Conservation (phyloP, 164 flowering plant genomes). For the Amborella trichopoda region DNA sequence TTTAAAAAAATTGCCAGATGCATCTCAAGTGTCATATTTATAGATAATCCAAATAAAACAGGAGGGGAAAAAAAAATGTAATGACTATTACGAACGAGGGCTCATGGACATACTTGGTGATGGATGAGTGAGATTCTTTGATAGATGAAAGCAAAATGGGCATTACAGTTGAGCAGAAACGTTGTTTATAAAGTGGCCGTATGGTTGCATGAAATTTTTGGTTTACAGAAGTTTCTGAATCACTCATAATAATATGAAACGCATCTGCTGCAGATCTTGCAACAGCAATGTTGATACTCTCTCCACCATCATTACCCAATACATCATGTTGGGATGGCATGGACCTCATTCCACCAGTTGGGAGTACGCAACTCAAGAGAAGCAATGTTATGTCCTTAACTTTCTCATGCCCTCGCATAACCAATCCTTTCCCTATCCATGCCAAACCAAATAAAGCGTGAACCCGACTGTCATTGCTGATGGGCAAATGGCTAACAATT, state of each 20-base stretch:
- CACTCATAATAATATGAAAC: conserved; percentile 60
- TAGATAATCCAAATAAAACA: no score
- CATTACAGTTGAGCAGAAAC: conserved; percentile 54
- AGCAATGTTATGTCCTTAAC: conserved; percentile 45
- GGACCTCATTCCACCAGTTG: conserved; percentile 10
- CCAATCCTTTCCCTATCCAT: conserved; percentile 93
- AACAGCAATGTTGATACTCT: conserved; percentile 14
- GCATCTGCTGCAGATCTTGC: conserved; percentile 69
- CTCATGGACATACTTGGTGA: conserved; percentile 27
- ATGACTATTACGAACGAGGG: neutral
- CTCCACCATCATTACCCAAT: conserved; percentile 11
- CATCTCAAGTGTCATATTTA: no score
- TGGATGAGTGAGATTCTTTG: conserved; percentile 30
- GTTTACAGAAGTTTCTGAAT: conserved; percentile 68
- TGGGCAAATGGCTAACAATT: conserved; percentile 11
- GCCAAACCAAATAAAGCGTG: conserved; percentile 60
- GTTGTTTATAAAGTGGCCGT: conserved; percentile 88
- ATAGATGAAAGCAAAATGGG: conserved; percentile 55
- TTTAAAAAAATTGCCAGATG: no score
- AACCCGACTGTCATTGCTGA: conserved; percentile 11
- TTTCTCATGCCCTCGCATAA: conserved; percentile 87
- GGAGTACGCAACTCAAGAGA: conserved; percentile 40
- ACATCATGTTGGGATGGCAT: conserved; percentile 10
- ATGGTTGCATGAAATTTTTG: conserved; percentile 62
- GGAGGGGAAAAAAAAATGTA: no score